Evolutionary conservation across 1,139 yeast genomes (phyloP), one percentile per base, ranked within the genome.

Genomic region (Protomyces lactucae-debilis): DNA sequence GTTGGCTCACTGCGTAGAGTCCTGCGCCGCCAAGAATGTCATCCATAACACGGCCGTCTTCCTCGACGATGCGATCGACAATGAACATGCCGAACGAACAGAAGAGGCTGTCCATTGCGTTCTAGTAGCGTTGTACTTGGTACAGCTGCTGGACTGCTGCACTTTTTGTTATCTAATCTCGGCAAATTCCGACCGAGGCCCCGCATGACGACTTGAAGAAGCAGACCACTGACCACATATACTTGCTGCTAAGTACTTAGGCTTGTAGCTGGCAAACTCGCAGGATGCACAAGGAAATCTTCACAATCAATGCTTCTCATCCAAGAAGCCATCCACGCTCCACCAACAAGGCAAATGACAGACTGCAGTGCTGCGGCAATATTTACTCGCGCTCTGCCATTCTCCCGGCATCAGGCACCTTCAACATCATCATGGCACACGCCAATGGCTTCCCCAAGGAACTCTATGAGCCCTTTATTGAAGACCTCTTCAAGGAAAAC

Each of bases 11-110:
- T 1, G 92, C 91, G 73, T 83, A 92, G 0, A 93, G 83, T 0
- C 96, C 97, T 0, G 92, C 98, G 0, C 98, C 98, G 0, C 97
- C 98, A 53, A 89, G 79, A 8, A 91, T 79, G 71, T 88, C 77
- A 60, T 75, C 73, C 35, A 83, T 82, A 0, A 82, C 71, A 1
- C 75, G 73, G 5, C 80, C 76, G 25, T 78, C 75, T 0, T 82
- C 79, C 71, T 83, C 85, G 65, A 83, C 85, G 70, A 91, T 89
- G 68, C 89, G 96, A 73, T 92, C 98, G n/a, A 92, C 82, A 70
- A 92, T 90, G 75, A 90, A 87, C 91, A 92, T 87, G 59, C 97
- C 98, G 75, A 88, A 77, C 1, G 95, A 82, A 14, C 85, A 78
- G 67, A 86, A 78, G 21, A 82, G 32, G 21, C 68, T 66, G 28